These are phyloP conservation scores for Acanthamoeba healyi DNA, from an alignment of 208 protist species.

Conservation along the genomic window DNA sequence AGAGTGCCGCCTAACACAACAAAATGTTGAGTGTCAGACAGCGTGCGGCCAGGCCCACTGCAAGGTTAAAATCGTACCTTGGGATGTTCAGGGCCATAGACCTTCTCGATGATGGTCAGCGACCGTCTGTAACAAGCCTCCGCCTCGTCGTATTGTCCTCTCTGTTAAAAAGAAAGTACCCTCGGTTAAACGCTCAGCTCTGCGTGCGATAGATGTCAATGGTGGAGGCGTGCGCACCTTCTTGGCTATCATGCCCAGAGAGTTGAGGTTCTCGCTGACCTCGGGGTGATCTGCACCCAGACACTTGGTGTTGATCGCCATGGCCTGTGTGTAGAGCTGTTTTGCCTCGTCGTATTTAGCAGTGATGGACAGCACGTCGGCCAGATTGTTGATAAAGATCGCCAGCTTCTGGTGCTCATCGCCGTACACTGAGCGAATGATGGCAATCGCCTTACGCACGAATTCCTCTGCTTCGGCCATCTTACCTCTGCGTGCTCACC, in stretches of 20 bases:
- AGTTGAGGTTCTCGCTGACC: slow-evolving; percentile 71
- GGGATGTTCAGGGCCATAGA: slow-evolving; percentile 62
- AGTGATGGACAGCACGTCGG: slow-evolving; percentile 44
- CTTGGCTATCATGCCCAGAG: slow-evolving; percentile 68
- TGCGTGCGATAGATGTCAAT: background rate
- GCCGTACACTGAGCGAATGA: background rate
- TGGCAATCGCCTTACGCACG: slow-evolving; percentile 55
- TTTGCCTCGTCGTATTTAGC: slow-evolving; percentile 71
- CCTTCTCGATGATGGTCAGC: slow-evolving; percentile 65
- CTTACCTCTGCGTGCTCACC: slow-evolving; percentile 19
- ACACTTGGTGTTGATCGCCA: slow-evolving; percentile 42
- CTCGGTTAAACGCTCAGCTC: background rate
- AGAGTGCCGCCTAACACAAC: slow-evolving; percentile 28
- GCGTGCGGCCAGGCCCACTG: too few relatives aligned
- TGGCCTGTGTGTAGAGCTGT: background rate
- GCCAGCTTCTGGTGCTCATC: slow-evolving; percentile 61
- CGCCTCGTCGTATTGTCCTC: slow-evolving; percentile 62
- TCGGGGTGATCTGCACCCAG: slow-evolving; percentile 58
- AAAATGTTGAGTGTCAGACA: too few relatives aligned
- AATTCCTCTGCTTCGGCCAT: slow-evolving; percentile 19
- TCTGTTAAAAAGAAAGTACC: too few relatives aligned
- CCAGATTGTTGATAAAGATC: slow-evolving; percentile 62
- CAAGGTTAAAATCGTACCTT: slow-evolving; percentile 50
- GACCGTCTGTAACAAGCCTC: slow-evolving; percentile 20
- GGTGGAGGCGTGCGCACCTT: background rate